Percentiles rank a stretch among this genome's conserved stretches.
phyloP scores from a whole-genome alignment of 2,329 filamentous ascomycete species.

The Aureobasidium sp. region DNA sequence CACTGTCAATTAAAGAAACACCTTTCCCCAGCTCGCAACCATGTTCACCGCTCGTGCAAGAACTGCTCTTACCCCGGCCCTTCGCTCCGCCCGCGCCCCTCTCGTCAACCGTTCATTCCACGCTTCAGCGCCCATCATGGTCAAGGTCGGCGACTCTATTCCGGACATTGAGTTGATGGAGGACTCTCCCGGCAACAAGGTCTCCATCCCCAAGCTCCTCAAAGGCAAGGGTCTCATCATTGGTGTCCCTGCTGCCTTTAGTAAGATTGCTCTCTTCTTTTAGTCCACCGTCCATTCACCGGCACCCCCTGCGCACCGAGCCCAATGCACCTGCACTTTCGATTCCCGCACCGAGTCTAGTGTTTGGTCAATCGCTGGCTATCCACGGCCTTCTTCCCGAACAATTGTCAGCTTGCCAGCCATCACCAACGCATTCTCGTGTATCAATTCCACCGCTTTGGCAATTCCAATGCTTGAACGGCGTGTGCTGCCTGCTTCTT shows the following conservation, averaged over 20 bases:
- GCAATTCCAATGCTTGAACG: background rate
- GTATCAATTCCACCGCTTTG: background rate
- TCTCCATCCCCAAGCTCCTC: conserved; percentile 75
- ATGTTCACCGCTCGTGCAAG: conserved; percentile 24
- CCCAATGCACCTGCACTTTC: background rate
- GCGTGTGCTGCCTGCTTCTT: background rate
- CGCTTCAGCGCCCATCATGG: conserved; percentile 50
- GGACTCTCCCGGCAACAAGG: conserved; percentile 81
- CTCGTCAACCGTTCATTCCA: conserved; percentile 47
- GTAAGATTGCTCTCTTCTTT: conserved; percentile 16
- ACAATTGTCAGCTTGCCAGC: background rate
- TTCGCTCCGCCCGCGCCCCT: conserved; percentile 16
- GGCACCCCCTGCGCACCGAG: background rate
- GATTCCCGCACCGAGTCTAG: background rate
- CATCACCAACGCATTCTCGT: no score
- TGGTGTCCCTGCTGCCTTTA: conserved; percentile 57
- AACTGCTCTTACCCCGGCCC: conserved; percentile 13
- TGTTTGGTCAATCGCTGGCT: background rate
- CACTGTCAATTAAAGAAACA: background rate
- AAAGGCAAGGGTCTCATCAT: conserved; percentile 71
- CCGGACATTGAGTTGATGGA: conserved; percentile 72
- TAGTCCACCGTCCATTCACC: background rate
- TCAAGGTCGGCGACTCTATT: conserved; percentile 71
- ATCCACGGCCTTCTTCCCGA: background rate
- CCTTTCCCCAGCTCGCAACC: conserved; percentile 9